Conservation (phyloP, 2,329 filamentous ascomycete genomes). For the Gliomastix tumulicola region DNA sequence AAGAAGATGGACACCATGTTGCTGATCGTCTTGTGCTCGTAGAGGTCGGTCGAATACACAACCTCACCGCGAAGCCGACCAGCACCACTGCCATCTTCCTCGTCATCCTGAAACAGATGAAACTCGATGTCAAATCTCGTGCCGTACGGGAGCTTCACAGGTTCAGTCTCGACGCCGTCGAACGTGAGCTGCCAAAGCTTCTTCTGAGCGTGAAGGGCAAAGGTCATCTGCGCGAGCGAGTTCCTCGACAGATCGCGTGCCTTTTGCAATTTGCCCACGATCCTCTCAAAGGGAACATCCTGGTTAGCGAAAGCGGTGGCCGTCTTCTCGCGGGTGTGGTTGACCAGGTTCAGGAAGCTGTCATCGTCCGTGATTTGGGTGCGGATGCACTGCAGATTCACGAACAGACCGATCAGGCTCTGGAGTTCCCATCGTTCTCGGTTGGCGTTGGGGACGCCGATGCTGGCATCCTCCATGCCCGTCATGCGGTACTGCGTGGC, state of each 20-base stretch:
- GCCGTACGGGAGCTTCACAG: background rate
- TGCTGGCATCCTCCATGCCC: constrained; percentile 4
- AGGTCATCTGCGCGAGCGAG: constrained; percentile 7
- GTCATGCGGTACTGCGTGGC: constrained; percentile 10
- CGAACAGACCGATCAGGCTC: constrained; percentile 10
- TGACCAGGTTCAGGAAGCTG: constrained; percentile 5
- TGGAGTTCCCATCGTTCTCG: constrained; percentile 7
- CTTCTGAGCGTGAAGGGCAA: constrained; percentile 6
- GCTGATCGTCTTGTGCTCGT: constrained; percentile 7
- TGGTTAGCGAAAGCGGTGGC: constrained; percentile 7
- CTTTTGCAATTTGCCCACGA: constrained; percentile 4
- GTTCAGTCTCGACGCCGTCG: constrained; percentile 5
- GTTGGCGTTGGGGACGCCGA: constrained; percentile 8
- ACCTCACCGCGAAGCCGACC: constrained; percentile 4
- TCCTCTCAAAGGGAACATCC: constrained; percentile 9
- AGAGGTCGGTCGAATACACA: constrained; percentile 10
- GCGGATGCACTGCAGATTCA: constrained; percentile 10
- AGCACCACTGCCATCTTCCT: too few relatives aligned
- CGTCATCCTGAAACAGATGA: constrained; percentile 9
- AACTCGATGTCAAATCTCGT: constrained; percentile 14
- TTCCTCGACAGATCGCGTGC: constrained; percentile 4
- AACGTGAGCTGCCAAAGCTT: constrained; percentile 5
- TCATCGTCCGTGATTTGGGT: constrained; percentile 2
- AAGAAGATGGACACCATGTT: constrained; percentile 10
- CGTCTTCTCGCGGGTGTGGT: constrained; percentile 3